A percentile compares a stretch with the other conserved stretches of the same genome.
phyloP scores from a whole-genome alignment of 257 asterid genomes.

The Scutellaria minor region DNA sequence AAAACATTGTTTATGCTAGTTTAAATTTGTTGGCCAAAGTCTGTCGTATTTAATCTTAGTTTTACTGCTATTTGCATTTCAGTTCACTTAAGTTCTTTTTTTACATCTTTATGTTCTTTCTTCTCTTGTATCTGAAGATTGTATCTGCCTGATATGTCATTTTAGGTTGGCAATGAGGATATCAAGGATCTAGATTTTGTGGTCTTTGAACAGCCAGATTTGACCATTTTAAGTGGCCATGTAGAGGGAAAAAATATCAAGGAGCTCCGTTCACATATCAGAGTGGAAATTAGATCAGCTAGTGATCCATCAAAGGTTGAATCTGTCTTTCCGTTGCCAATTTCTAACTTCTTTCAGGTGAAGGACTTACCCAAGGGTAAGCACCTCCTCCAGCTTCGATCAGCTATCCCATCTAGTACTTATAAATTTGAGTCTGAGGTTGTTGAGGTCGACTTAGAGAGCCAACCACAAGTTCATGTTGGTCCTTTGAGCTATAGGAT shows the following conservation, averaged over 20 bases:
- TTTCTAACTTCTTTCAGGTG: constrained; percentile 92
- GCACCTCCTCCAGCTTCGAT: constrained; percentile 82
- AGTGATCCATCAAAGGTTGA: constrained; percentile 71
- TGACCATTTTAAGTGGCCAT: constrained; percentile 84
- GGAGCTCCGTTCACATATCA: constrained; percentile 69
- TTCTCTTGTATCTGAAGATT: constrained; percentile 25
- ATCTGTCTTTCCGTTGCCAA: constrained; percentile 83
- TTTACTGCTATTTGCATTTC: constrained; percentile 5
- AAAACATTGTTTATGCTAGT: not conserved
- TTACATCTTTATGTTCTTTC: constrained; percentile 15
- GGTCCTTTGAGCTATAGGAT: constrained; percentile 76
- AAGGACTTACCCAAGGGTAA: constrained; percentile 89
- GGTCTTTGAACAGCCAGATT: constrained; percentile 85
- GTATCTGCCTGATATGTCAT: constrained; percentile 36
- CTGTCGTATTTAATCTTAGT: not conserved
- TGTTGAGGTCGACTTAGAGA: constrained; percentile 81
- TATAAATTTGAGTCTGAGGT: constrained; percentile 74
- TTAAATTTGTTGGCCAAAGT: not conserved
- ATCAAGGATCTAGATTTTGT: constrained; percentile 73
- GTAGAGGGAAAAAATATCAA: constrained; percentile 74
- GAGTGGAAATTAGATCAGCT: constrained; percentile 76
- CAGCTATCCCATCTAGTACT: constrained; percentile 55
- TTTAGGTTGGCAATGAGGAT: constrained; percentile 74
- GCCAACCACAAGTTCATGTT: constrained; percentile 64
- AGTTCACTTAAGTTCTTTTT: not conserved